These are phyloP conservation scores for Sanchytrium tribonematis DNA, from an alignment of 371 early-diverging fungal species.

Conservation along the genomic window DNA sequence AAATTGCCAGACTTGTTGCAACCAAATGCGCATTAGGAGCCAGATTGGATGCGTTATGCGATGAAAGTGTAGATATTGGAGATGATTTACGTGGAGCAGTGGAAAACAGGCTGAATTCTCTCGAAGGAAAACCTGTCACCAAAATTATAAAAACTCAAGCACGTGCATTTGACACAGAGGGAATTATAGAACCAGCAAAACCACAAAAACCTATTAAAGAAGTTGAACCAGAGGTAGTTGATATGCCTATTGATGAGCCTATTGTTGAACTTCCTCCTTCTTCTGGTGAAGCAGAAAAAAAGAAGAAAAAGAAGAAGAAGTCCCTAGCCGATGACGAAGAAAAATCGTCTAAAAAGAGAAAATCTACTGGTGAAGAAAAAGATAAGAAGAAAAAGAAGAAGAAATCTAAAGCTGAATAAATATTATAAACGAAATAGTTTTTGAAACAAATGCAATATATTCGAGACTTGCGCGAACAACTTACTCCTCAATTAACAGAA, in stretches of 20 bases:
- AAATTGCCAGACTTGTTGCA: constrained; percentile 67
- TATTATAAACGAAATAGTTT: too few relatives aligned
- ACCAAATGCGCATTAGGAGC: constrained; percentile 72
- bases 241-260: background rate
- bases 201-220: background rate
- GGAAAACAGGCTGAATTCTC: constrained; percentile 52
- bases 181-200: background rate
- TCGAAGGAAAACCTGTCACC: constrained; percentile 26
- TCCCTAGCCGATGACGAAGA: constrained; percentile 17
- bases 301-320: constrained; percentile 4
- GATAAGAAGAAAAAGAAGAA: constrained; percentile 11
- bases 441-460: too few relatives aligned
- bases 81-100: constrained; percentile 49
- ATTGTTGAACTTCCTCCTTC: constrained; percentile 5
- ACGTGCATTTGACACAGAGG: background rate
- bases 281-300: constrained; percentile 2
- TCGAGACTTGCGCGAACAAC: constrained; percentile 11
- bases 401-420: constrained; percentile 14
- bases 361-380: constrained; percentile 6
- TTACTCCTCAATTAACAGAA: constrained; percentile 68
- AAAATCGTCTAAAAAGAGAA: constrained; percentile 6
- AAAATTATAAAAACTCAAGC: constrained; percentile 1
- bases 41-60: constrained; percentile 82
- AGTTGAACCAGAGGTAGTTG: constrained; percentile 3
- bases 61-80: constrained; percentile 45